Percentiles rank a stretch among this genome's conserved stretches.
These are phyloP conservation scores for Peribolospora kevripleyi DNA, from an alignment of 768 basidiomycete species.

Conservation along the genomic window DNA sequence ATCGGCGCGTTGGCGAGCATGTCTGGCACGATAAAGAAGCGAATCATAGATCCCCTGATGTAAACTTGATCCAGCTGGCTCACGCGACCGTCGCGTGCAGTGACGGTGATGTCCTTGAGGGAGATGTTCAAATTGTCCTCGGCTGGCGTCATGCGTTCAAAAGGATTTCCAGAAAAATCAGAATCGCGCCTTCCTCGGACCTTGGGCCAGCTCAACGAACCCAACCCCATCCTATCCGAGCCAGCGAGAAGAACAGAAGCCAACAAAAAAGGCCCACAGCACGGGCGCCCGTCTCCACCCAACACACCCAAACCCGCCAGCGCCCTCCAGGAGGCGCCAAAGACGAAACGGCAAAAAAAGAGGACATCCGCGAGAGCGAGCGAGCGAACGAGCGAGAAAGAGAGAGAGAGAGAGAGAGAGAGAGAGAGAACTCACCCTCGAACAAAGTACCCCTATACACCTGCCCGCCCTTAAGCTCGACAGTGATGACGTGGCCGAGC, in stretches of 20 bases:
- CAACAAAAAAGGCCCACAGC: neutral
- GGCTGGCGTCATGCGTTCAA: constrained; percentile 28
- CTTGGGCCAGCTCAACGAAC: neutral
- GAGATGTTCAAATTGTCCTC: constrained; percentile 98
- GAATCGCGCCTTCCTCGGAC: too few relatives aligned
- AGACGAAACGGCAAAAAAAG: neutral
- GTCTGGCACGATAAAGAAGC: constrained; percentile 98
- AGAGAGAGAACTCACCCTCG: constrained; percentile 40
- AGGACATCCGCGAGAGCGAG: neutral
- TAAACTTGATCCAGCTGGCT: constrained; percentile 90
- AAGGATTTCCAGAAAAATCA: too few relatives aligned
- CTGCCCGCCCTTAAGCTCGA: constrained; percentile 95
- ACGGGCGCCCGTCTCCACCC: neutral
- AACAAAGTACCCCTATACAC: constrained; percentile 90
- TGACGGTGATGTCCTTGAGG: constrained; percentile 86
- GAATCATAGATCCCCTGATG: constrained; percentile 89
- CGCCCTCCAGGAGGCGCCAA: neutral
- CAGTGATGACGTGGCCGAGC: constrained; percentile 82
- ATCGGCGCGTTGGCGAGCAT: constrained; percentile 99
- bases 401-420: neutral
- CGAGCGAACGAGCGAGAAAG: neutral
- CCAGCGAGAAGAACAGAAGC: neutral
- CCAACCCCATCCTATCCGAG: neutral
- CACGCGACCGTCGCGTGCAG: constrained; percentile 88
- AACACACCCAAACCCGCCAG: neutral